A percentile compares a stretch with the other conserved stretches of the same genome.
Conservation (phyloP, 208 protist species). For the Tritrichomonas foetus region DNA sequence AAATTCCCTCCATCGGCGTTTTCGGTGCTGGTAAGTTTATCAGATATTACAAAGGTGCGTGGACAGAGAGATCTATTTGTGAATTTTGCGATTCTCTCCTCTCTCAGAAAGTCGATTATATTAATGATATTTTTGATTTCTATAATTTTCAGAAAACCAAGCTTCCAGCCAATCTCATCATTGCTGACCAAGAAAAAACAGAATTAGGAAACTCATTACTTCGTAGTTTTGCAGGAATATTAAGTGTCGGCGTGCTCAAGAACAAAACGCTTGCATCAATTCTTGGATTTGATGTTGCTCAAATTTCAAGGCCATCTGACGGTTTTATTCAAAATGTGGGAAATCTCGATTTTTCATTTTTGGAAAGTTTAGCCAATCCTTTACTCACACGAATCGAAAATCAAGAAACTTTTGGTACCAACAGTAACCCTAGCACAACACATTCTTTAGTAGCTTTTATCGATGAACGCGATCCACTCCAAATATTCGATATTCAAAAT, state of each 20-base stretch:
- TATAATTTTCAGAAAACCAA: not conserved
- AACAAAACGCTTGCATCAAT: not conserved
- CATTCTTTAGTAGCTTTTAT: not conserved
- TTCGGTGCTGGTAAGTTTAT: not conserved
- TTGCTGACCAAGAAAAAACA: not conserved
- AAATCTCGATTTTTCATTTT: not conserved
- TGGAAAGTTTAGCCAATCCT: not conserved
- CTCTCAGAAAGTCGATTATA: too few relatives aligned
- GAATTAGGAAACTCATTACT: not conserved
- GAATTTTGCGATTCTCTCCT: not conserved
- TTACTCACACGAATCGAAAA: slow-evolving; percentile 56
- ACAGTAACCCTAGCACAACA: not conserved
- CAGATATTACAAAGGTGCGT: not conserved
- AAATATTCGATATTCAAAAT: slow-evolving; percentile 6
- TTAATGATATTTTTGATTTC: not conserved
- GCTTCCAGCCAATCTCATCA: not conserved
- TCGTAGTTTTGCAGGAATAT: not conserved
- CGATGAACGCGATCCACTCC: not conserved
- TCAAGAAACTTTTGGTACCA: not conserved
- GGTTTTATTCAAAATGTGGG: not conserved
- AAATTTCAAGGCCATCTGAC: not conserved
- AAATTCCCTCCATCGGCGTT: not conserved
- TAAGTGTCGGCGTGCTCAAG: not conserved
- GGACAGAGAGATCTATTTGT: not conserved
- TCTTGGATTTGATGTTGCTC: not conserved